Percentiles rank a stretch among this genome's conserved stretches.
These are phyloP conservation scores for Acanthamoeba divionensis DNA, from an alignment of 208 protist species.

Conservation along the genomic window DNA sequence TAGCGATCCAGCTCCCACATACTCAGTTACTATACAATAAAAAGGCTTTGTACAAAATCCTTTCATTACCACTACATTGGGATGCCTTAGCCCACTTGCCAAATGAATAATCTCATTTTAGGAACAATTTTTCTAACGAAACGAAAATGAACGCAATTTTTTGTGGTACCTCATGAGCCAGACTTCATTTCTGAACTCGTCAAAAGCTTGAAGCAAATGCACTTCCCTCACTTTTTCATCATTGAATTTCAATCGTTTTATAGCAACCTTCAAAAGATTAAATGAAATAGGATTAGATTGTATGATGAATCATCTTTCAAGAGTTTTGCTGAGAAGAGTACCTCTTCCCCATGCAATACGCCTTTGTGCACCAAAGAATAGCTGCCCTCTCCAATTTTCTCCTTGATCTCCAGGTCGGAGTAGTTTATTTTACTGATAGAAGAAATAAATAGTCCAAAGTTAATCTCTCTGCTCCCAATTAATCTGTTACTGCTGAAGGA, in stretches of 20 bases:
- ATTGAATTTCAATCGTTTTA: slow-evolving; percentile 23
- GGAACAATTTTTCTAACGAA: background rate
- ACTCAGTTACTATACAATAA: slow-evolving; percentile 41
- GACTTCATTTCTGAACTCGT: slow-evolving; percentile 63
- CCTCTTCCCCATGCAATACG: slow-evolving; percentile 43
- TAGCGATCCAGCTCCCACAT: background rate
- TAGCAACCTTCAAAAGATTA: background rate
- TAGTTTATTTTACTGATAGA: slow-evolving; percentile 32
- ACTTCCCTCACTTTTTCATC: background rate
- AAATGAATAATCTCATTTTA: background rate
- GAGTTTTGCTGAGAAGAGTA: background rate
- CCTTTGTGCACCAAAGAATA: slow-evolving; percentile 56
- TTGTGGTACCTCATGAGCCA: slow-evolving; percentile 40
- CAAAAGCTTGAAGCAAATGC: slow-evolving; percentile 31
- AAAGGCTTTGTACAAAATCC: slow-evolving; percentile 51
- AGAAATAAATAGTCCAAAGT: background rate
- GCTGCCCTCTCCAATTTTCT: slow-evolving; percentile 54
- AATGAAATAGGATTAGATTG: background rate
- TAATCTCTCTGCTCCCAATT: background rate
- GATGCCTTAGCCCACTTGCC: slow-evolving; percentile 36
- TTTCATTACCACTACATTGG: slow-evolving; percentile 50
- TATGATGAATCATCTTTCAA: background rate
- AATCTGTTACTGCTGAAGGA: background rate
- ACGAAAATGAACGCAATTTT: background rate
- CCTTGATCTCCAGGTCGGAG: slow-evolving; percentile 2